Base-by-base conservation (phyloP, 345 rosid genomes). In the Toxicodendron radicans region DNA sequence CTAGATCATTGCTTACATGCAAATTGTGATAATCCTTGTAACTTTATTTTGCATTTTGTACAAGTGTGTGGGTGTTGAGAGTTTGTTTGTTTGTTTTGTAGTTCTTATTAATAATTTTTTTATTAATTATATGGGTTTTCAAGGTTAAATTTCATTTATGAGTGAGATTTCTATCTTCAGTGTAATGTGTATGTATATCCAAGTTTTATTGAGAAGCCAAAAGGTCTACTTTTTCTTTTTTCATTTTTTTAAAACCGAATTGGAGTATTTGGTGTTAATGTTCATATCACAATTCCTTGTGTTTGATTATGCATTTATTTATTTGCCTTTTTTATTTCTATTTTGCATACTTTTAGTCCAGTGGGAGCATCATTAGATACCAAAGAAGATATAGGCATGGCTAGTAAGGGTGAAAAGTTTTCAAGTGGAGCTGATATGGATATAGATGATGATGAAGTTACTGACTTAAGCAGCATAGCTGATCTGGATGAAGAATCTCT, bases 401-500 rank as follows among this genome's bases (percentile, higher is more conserved):
- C 80, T 59, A 41, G 73, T 57, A 77, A 72, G 23, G 79, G 45
- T 10, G 83, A 65, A 27, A 78, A 65, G 78, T 17, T 64, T 54
- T 33, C 66, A 14, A 62, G 45, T 64, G 82, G 52, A n/a, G 32
- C 32, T 61, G 79, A 73, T 30, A 65, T 75, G 70, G 85, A 79
- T 11, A 76, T 72, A 21, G 84, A 85, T 69, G 86, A 80, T 1
- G 76, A 69, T 12, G 90, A 80, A 0, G 66, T 79, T 67, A 61
- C 72, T 49, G 87, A 80, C 57, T 7, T 70, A 1, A n/a, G 70
- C 18, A 35, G 63, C 62, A 27, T 86, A 13, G 58, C 33, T 12
- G 86, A 91, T 38, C 48, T 91, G 5, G 96, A 95, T 35, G 87
- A 85, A 41, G 79, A 32, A 0, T 82, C 67, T 72, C 72, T 93